Percentiles rank a stretch among this genome's conserved stretches.
phyloP scores from a whole-genome alignment of 192 early-diverging fungal genomes.

The Chytriomyces confervae region DNA sequence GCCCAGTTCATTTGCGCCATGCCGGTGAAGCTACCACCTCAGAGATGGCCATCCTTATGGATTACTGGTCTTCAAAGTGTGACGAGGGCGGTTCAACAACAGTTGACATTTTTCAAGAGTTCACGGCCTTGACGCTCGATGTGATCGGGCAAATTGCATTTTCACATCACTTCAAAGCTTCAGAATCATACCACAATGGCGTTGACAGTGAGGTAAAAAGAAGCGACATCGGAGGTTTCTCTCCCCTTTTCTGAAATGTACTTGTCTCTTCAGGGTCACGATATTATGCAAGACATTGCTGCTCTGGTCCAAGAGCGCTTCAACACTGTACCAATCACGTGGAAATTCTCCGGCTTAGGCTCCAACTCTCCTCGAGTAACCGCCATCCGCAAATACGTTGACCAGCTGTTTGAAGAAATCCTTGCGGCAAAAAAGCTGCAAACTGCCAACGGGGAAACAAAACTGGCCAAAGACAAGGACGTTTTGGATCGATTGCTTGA shows the following conservation, averaged over 20 bases:
- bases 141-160: constrained; percentile 42
- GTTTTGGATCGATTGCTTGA: constrained; percentile 48
- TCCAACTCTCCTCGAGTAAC: constrained; percentile 6
- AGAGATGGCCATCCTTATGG: not conserved
- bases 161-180: constrained; percentile 32
- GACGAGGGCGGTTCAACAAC: not conserved
- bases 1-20: constrained; percentile 49
- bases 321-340: not conserved
- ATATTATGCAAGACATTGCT: not conserved
- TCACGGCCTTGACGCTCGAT: constrained; percentile 43
- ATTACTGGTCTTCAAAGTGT: constrained; percentile 7
- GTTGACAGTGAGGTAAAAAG: not conserved
- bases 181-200: not conserved
- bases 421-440: not conserved
- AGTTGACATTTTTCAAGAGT: constrained; percentile 29
- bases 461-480: constrained; percentile 25
- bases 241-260: not conserved
- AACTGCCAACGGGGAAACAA: not conserved
- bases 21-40: constrained; percentile 16
- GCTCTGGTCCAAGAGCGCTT: not conserved
- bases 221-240: not conserved
- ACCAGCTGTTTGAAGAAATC: constrained; percentile 1
- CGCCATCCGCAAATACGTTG: not conserved
- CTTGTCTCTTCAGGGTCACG: not conserved
- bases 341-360: not conserved